A percentile compares a stretch with the other conserved stretches of the same genome.
phyloP scores from a whole-genome alignment of 1,284 basidiomycete species.

The Cerrena zonata region DNA sequence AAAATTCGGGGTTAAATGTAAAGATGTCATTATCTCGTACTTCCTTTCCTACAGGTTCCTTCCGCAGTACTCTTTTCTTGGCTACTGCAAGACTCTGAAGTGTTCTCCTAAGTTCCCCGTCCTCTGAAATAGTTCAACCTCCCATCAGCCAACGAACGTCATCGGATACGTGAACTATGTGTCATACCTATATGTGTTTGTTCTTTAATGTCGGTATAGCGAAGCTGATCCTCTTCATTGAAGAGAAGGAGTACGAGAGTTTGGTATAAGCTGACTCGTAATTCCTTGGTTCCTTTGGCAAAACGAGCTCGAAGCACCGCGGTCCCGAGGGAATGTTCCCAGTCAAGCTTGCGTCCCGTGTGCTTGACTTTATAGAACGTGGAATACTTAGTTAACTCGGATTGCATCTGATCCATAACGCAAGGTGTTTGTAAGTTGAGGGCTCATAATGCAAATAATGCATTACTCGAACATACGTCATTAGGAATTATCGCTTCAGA shows the following conservation, averaged over 20 bases:
- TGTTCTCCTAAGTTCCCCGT: conserved; percentile 72
- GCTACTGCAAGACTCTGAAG: conserved; percentile 90
- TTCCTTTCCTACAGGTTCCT: conserved; percentile 75
- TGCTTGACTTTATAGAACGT: conserved; percentile 75
- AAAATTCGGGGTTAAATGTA: conserved; percentile 78
- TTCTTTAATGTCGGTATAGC: conserved; percentile 65
- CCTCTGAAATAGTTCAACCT: no score
- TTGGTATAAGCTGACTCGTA: conserved; percentile 89
- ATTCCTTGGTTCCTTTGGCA: conserved; percentile 71
- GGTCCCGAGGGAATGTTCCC: conserved; percentile 80
- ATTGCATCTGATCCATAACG: conserved; percentile 78
- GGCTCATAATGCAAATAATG: background rate
- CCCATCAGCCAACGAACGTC: background rate
- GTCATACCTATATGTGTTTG: conserved; percentile 72
- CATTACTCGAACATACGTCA: conserved; percentile 32
- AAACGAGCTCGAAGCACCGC: conserved; percentile 71
- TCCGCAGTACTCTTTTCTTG: conserved; percentile 83
- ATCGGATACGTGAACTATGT: no score
- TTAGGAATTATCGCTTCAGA: conserved; percentile 47
- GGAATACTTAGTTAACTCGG: conserved; percentile 56
- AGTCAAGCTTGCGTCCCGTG: conserved; percentile 66
- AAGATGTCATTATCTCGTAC: conserved; percentile 78
- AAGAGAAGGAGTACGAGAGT: conserved; percentile 86
- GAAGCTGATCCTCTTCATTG: conserved; percentile 60
- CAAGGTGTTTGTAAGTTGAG: background rate